Percentiles rank a stretch among this genome's conserved stretches.
Evolutionary conservation across 208 protist genomes (phyloP).

Genomic region (Leishmania martiniquensis): DNA sequence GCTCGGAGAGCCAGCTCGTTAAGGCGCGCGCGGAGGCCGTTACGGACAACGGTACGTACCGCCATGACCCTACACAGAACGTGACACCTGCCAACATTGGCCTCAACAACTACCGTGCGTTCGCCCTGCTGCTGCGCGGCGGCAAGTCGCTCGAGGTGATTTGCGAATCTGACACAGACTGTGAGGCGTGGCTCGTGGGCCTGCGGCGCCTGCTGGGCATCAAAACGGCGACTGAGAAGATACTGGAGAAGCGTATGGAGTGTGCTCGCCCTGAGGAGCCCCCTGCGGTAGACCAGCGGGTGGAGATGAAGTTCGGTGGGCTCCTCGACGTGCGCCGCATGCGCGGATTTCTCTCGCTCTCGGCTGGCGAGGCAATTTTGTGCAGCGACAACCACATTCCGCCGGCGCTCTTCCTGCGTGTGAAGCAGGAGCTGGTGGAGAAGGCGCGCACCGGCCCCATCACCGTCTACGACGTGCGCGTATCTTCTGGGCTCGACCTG

Average conservation of each 20-base stretch:
- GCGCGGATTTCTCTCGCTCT: conserved; percentile 78
- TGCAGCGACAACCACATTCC: conserved; percentile 90
- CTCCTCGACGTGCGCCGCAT: conserved; percentile 84
- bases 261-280: conserved; percentile 7
- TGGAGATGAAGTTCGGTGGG: conserved; percentile 82
- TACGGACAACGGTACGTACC: conserved; percentile 81
- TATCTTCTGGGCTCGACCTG: conserved; percentile 79
- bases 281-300: conserved; percentile 20
- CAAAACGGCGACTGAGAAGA: conserved; percentile 60
- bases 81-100: conserved; percentile 83
- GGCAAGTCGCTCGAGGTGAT: conserved; percentile 91
- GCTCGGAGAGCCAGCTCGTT: conserved; percentile 66
- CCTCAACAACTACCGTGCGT: conserved; percentile 87
- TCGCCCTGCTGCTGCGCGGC: conserved; percentile 77
- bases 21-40: conserved; percentile 73
- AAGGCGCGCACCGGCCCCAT: conserved; percentile 69
- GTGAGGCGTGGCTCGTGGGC: conserved; percentile 87
- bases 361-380: conserved; percentile 71
- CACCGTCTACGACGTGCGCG: conserved; percentile 87
- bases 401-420: conserved; percentile 82
- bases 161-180: conserved; percentile 90
- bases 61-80: conserved; percentile 72
- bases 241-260: conserved; percentile 52
- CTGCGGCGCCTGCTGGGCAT: conserved; percentile 83
- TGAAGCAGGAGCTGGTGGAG: conserved; percentile 85